Conservation (phyloP, 768 basidiomycete species). For the Trametopsis cervina region DNA sequence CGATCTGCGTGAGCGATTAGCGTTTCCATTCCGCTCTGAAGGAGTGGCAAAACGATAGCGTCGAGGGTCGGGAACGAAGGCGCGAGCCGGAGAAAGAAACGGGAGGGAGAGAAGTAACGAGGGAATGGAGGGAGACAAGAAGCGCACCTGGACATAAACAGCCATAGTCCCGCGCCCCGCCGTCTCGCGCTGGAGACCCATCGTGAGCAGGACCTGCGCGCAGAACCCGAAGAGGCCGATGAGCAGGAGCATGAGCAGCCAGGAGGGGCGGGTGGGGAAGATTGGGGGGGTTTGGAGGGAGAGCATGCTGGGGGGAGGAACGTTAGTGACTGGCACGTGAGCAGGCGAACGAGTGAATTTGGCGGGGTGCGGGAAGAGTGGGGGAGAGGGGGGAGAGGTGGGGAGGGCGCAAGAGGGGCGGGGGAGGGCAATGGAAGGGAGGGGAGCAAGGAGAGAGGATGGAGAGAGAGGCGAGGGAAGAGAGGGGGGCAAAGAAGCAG, state of each 20-base stretch:
- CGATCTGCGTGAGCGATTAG: constrained; percentile 38
- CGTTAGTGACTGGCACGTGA: background rate
- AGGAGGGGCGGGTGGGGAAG: constrained; percentile 38
- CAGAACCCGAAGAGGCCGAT: constrained; percentile 48
- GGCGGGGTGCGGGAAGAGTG: too few species aligned
- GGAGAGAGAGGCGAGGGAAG: too few species aligned
- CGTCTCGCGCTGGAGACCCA: constrained; percentile 59
- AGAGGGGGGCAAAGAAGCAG: background rate
- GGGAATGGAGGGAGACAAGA: too few species aligned
- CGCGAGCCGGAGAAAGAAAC: too few species aligned
- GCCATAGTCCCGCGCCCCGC: constrained; percentile 58
- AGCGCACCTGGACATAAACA: constrained; percentile 45
- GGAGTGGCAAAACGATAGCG: too few species aligned
- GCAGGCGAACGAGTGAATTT: background rate
- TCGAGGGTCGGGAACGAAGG: too few species aligned
- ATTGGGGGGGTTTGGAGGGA: constrained; percentile 33
- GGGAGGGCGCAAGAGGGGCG: too few species aligned
- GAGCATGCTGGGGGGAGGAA: constrained; percentile 37
- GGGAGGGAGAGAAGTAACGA: too few species aligned
- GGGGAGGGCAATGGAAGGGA: too few species aligned
- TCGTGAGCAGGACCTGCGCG: constrained; percentile 45
- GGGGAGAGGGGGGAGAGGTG: too few species aligned
- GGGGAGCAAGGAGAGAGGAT: background rate
- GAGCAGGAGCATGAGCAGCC: constrained; percentile 39
- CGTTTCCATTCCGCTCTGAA: too few species aligned